A percentile compares a stretch with the other conserved stretches of the same genome.
These are phyloP conservation scores for Colletotrichum tropicicola DNA, from an alignment of 2,329 filamentous ascomycete species.

Conservation along the genomic window DNA sequence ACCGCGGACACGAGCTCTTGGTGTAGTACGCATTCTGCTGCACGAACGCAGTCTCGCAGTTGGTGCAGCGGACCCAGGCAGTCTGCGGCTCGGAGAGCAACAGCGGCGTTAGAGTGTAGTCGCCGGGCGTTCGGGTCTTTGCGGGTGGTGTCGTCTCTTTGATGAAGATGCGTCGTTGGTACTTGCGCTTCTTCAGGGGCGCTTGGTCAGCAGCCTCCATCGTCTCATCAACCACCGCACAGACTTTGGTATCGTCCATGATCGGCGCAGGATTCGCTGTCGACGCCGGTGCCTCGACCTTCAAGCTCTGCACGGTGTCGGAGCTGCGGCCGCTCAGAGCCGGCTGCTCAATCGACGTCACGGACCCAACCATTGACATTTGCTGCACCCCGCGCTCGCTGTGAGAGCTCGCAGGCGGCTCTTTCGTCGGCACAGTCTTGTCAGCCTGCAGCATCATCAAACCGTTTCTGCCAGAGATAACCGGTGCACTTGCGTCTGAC, in stretches of 20 bases:
- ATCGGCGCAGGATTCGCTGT: slow-evolving; percentile 19
- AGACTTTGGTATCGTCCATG: slow-evolving; percentile 14
- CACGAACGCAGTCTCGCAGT: slow-evolving; percentile 84
- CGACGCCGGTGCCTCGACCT: slow-evolving; percentile 14
- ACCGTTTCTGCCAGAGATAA: not conserved
- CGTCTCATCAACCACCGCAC: slow-evolving; percentile 26
- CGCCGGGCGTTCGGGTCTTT: slow-evolving; percentile 68
- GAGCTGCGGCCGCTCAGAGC: slow-evolving; percentile 4
- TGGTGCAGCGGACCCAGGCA: slow-evolving; percentile 90
- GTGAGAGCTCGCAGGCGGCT: not conserved
- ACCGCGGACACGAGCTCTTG: slow-evolving; percentile 85
- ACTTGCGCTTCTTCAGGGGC: slow-evolving; percentile 43
- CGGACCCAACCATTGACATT: not conserved
- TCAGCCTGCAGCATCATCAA: slow-evolving; percentile 13
- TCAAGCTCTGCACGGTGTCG: slow-evolving; percentile 10
- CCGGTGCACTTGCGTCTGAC: not conserved
- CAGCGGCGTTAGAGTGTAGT: slow-evolving; percentile 83
- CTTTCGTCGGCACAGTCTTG: not conserved
- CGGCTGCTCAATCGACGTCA: slow-evolving; percentile 21
- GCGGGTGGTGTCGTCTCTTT: slow-evolving; percentile 44
- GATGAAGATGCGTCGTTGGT: slow-evolving; percentile 41
- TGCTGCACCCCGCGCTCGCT: not conserved
- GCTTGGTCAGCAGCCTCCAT: slow-evolving; percentile 16
- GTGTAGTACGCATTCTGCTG: slow-evolving; percentile 91
- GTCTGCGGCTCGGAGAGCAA: slow-evolving; percentile 78